Conservation (phyloP, 2,329 filamentous ascomycete species). For the Aureobasidium mangrovei region DNA sequence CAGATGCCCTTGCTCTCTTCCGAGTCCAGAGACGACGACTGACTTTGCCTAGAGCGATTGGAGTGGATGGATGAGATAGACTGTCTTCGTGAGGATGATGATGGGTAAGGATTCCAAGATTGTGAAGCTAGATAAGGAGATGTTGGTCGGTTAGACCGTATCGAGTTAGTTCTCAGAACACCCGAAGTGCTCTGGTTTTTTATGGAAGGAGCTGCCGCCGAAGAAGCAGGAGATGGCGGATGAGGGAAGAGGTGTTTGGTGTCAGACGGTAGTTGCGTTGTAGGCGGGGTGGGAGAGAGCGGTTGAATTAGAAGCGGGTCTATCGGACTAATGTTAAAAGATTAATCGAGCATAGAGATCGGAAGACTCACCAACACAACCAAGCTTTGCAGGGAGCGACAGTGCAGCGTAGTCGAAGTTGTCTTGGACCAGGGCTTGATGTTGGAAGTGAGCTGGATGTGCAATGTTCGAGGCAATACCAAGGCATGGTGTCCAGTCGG, state of each 20-base stretch:
- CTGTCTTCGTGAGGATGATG: slow-evolving; percentile 45
- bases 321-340: slow-evolving; percentile 22
- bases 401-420: slow-evolving; percentile 46
- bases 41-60: slow-evolving; percentile 51
- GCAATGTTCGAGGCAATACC: slow-evolving; percentile 57
- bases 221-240: slow-evolving; percentile 56
- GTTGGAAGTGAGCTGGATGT: slow-evolving; percentile 42
- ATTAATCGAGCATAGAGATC: slow-evolving; percentile 25
- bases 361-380: slow-evolving; percentile 43
- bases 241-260: slow-evolving; percentile 34
- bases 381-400: slow-evolving; percentile 36
- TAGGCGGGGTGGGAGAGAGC: slow-evolving; percentile 34
- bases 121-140: slow-evolving; percentile 18
- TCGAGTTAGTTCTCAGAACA: slow-evolving; percentile 58
- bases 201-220: slow-evolving; percentile 37
- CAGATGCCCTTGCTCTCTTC: slow-evolving; percentile 58
- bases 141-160: slow-evolving; percentile 3
- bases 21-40: slow-evolving; percentile 26
- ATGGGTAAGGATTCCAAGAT: slow-evolving; percentile 45
- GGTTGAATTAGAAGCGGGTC: slow-evolving; percentile 53
- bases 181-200: slow-evolving; percentile 35
- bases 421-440: slow-evolving; percentile 48
- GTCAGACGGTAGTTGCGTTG: slow-evolving; percentile 32
- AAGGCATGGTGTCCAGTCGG: slow-evolving; percentile 48
- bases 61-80: slow-evolving; percentile 67